phyloP scores from a whole-genome alignment of 2,329 filamentous ascomycete species.

The Bertia moriformis region DNA sequence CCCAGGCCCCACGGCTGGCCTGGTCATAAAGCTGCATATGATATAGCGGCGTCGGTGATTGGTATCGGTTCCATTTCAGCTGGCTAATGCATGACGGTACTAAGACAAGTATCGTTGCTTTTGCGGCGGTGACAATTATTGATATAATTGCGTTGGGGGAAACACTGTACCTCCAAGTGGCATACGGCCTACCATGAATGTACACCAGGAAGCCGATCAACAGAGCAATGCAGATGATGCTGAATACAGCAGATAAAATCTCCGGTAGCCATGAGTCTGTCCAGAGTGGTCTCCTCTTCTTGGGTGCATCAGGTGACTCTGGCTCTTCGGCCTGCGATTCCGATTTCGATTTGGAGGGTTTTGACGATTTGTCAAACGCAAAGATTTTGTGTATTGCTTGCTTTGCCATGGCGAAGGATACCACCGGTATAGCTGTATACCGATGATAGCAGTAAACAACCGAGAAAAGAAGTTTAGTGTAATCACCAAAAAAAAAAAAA shows the following conservation, averaged over 20 bases:
- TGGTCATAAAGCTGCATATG: constrained; percentile 11
- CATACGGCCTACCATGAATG: constrained; percentile 2
- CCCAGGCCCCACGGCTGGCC: constrained; percentile 13
- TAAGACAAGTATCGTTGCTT: background rate
- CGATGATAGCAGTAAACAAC: too few species aligned
- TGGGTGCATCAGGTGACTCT: too few species aligned
- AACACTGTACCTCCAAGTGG: background rate
- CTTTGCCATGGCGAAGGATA: too few species aligned
- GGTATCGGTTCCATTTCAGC: background rate
- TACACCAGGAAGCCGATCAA: constrained; percentile 5
- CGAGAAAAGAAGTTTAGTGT: too few species aligned
- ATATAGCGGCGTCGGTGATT: constrained; percentile 5
- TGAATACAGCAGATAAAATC: constrained; percentile 3
- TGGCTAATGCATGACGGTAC: background rate
- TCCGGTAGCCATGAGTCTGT: constrained; percentile 8
- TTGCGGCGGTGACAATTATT: background rate
- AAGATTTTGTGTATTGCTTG: too few species aligned
- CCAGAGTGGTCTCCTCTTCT: too few species aligned
- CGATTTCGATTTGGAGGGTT: too few species aligned
- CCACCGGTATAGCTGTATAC: too few species aligned
- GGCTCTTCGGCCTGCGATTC: too few species aligned
- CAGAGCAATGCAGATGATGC: constrained; percentile 3
- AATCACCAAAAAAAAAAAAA: too few species aligned
- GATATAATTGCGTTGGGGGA: background rate
- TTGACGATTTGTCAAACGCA: too few species aligned